Percentiles rank a stretch among this genome's conserved stretches.
phyloP scores from a whole-genome alignment of 2,329 filamentous ascomycete species.

The Penicillium vulpinum region DNA sequence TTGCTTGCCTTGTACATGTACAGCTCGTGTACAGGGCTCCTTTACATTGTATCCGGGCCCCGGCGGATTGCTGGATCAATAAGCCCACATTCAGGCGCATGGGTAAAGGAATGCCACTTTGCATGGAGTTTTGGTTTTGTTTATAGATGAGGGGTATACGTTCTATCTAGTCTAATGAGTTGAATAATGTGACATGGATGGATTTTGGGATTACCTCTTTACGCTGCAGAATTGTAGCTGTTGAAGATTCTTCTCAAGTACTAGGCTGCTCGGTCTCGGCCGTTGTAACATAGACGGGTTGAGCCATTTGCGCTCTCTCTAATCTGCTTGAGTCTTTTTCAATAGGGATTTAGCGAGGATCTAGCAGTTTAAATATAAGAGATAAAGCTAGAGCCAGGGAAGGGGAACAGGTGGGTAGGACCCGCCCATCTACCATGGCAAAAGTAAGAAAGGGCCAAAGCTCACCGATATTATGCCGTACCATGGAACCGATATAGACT shows the following conservation, averaged over 20 bases:
- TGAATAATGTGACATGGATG: conserved; percentile 26
- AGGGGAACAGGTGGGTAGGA: not conserved
- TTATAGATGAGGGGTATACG: conserved; percentile 27
- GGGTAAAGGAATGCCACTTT: conserved; percentile 17
- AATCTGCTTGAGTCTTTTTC: not conserved
- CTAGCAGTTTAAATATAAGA: not conserved
- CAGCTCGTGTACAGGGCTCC: conserved; percentile 5
- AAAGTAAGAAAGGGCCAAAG: not conserved
- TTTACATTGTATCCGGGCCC: conserved; percentile 2
- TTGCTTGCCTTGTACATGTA: conserved; percentile 9
- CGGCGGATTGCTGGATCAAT: not conserved
- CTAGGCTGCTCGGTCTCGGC: not conserved
- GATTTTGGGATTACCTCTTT: conserved; percentile 1
- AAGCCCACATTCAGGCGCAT: conserved; percentile 15
- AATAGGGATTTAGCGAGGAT: not conserved
- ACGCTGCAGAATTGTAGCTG: not conserved
- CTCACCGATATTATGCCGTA: not conserved
- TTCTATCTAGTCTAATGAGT: conserved; percentile 15
- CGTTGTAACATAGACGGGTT: not conserved
- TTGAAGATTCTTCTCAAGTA: not conserved
- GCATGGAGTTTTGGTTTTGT: conserved; percentile 22
- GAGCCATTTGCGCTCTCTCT: not conserved
- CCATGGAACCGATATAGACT: not conserved
- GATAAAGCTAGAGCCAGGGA: not conserved
- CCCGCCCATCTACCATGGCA: not conserved